phyloP scores from a whole-genome alignment of 176 grass and related monocot species.

The Oryza rufipogon region DNA sequence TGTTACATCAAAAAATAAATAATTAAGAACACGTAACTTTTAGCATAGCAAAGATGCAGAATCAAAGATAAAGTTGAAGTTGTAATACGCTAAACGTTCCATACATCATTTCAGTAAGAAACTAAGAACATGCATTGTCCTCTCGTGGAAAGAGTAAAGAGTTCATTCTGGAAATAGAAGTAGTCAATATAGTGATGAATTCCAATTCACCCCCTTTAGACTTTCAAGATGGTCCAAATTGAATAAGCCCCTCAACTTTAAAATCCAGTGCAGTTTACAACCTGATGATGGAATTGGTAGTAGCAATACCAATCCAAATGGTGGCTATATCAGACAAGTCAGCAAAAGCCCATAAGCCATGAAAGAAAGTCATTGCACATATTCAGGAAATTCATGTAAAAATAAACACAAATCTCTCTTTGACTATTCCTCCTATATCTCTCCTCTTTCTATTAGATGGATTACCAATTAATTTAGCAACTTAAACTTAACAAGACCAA shows the following conservation, averaged over 20 bases:
- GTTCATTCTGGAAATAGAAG: constrained; percentile 17
- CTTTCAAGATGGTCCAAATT: not conserved
- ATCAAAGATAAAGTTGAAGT: not conserved
- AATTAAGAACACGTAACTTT: not conserved
- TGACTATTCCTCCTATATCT: not conserved
- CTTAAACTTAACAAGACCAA: not conserved
- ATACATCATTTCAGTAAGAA: constrained; percentile 23
- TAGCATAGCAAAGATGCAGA: constrained; percentile 1
- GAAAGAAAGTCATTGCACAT: not conserved
- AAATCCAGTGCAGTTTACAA: not conserved
- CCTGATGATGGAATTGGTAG: not conserved
- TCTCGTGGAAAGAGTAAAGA: not conserved
- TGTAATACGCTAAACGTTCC: not conserved
- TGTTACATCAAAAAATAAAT: constrained; percentile 42
- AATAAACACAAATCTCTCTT: not conserved
- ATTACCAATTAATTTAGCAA: not conserved
- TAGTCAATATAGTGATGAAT: not conserved
- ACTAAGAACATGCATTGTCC: constrained; percentile 9
- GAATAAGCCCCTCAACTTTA: not conserved
- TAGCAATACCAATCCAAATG: not conserved
- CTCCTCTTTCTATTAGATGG: not conserved
- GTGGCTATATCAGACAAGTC: not conserved
- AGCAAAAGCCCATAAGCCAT: not conserved
- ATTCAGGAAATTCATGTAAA: not conserved
- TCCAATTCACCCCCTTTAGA: not conserved